Evolutionary conservation across 208 protist genomes (phyloP).

Genomic region (Leishmania amazonensis): DNA sequence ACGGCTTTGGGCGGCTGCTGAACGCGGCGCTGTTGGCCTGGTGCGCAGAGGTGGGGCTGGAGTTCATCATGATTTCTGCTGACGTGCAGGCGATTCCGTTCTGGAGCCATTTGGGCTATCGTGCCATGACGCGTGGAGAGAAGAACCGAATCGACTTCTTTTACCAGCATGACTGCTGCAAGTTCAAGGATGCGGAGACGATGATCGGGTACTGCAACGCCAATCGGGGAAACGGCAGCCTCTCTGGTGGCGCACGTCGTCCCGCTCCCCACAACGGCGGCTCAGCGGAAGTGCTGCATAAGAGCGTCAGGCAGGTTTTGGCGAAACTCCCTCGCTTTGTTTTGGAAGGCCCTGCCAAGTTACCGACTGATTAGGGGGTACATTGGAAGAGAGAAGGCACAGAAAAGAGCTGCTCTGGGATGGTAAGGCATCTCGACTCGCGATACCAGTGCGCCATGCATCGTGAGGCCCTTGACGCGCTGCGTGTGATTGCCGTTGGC

Average conservation of each 20-base stretch:
- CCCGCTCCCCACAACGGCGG: neutral
- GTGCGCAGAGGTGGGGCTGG: constrained; percentile 58
- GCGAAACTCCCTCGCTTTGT: constrained; percentile 52
- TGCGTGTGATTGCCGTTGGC: neutral
- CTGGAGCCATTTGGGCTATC: constrained; percentile 80
- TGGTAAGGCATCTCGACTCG: neutral
- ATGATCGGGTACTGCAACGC: constrained; percentile 80
- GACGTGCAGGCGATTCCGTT: constrained; percentile 85
- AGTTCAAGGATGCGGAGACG: constrained; percentile 78
- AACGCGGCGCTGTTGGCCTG: constrained; percentile 77
- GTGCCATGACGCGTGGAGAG: constrained; percentile 70
- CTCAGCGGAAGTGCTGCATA: constrained; percentile 10
- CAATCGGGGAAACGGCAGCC: neutral
- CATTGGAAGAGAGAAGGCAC: neutral
- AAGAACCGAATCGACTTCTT: constrained; percentile 81
- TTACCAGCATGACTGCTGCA: constrained; percentile 90
- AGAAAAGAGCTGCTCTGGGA: constrained; percentile 1
- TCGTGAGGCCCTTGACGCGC: neutral
- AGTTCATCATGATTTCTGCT: constrained; percentile 90
- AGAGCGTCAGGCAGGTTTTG: constrained; percentile 29
- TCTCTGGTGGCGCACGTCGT: neutral
- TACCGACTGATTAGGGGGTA: constrained; percentile 33
- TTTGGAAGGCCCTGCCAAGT: constrained; percentile 31
- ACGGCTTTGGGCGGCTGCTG: constrained; percentile 76
- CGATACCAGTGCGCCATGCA: neutral